Evolutionary conservation across 1,284 basidiomycete genomes (phyloP), one percentile per base, ranked within the genome.

Genomic region (Fomes fomentarius): DNA sequence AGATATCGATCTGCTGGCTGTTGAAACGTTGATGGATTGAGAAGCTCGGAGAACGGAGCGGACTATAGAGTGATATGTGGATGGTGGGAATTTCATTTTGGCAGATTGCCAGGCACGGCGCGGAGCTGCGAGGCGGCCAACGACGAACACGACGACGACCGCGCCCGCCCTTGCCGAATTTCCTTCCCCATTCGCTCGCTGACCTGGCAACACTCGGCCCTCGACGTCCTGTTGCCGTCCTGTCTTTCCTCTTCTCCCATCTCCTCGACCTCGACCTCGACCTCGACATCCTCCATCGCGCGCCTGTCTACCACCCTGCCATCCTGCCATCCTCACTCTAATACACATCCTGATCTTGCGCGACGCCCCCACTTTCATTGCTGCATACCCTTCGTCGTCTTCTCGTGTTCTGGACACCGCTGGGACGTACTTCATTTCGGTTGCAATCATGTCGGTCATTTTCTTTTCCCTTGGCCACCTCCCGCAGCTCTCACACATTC

Each of bases 271-370:
- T n/a, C n/a, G n/a, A n/a, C n/a, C n/a, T n/a, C n/a, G n/a, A n/a
- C n/a, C n/a, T n/a, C n/a, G n/a, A n/a, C n/a, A n/a, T n/a, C n/a
- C n/a, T n/a, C n/a, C n/a, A n/a, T n/a, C n/a, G n/a, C n/a, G n/a
- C n/a, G n/a, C n/a, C n/a, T n/a, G n/a, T n/a, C n/a, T n/a, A n/a
- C n/a, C n/a, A n/a, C n/a, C n/a, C n/a, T n/a, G n/a, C n/a, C n/a
- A n/a, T n/a, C n/a, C n/a, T 41, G 53, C 59, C 61, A 61, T 64
- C 52, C 63, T 59, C 61, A 62, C 63, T 44, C 51, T 33, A 58
- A n/a, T 30, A 30, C 64, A 64, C 64, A 63, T 66, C 61, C 58
- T 63, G 59, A 60, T 66, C 50, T 47, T 60, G 54, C 46, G 58
- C 62, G 57, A 63, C 60, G 54, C 52, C 28, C 17, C 19, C 31